phyloP scores from a whole-genome alignment of 805 yeast species.

The Candida dajiaensis region DNA sequence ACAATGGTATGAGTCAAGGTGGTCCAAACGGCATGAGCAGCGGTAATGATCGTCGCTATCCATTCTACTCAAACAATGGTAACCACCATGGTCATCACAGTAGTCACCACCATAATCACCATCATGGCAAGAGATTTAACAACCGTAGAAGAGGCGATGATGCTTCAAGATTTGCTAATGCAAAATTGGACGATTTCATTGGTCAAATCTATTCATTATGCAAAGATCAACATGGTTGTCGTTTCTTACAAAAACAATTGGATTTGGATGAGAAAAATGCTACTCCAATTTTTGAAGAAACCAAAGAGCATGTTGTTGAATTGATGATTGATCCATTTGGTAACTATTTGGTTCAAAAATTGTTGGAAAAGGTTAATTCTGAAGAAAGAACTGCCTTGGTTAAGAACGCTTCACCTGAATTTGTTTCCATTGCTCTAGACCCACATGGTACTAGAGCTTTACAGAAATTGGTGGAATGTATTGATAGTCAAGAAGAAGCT shows the following conservation, averaged over 20 bases:
- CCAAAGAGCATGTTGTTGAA: conserved; percentile 70
- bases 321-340: conserved; percentile 96
- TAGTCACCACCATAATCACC: conserved; percentile 7
- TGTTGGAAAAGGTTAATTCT: conserved; percentile 67
- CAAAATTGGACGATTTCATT: conserved; percentile 58
- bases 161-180: conserved; percentile 62
- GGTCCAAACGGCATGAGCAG: conserved; percentile 11
- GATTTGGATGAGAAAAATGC: conserved; percentile 62
- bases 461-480: conserved; percentile 85
- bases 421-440: conserved; percentile 77
- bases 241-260: conserved; percentile 83
- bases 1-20: conserved; percentile 5
- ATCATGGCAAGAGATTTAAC: conserved; percentile 15
- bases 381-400: conserved; percentile 69
- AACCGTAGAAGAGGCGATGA: conserved; percentile 43
- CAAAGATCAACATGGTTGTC: conserved; percentile 94
- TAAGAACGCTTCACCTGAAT: conserved; percentile 62
- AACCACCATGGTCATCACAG: conserved; percentile 8
- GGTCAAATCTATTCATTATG: conserved; percentile 78
- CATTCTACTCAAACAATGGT: conserved; percentile 11
- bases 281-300: conserved; percentile 74
- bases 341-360: conserved; percentile 88
- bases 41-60: conserved; percentile 15
- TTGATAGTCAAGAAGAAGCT: conserved; percentile 67
- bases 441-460: conserved; percentile 96